These are phyloP conservation scores for Lentinula guzmanii DNA, from an alignment of 768 basidiomycete genomes.

Conservation along the genomic window DNA sequence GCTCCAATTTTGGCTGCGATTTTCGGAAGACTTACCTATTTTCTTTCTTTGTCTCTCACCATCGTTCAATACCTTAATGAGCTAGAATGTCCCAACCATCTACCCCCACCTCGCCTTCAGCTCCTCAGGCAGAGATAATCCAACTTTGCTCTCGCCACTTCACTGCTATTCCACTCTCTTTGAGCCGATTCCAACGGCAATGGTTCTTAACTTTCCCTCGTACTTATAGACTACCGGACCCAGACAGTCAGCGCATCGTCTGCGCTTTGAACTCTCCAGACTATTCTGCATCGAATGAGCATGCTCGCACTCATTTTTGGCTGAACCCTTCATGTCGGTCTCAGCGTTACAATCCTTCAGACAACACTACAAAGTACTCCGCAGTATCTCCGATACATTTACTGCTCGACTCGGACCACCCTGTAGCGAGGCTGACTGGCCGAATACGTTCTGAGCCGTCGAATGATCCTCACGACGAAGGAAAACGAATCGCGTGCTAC, in stretches of 20 bases:
- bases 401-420: neutral
- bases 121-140: conserved; percentile 5
- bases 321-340: conserved; percentile 2
- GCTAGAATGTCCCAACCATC: conserved; percentile 3
- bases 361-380: neutral
- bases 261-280: conserved; percentile 4
- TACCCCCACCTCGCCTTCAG: neutral
- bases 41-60: neutral
- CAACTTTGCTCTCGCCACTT: conserved; percentile 6
- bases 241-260: neutral
- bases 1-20: neutral
- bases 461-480: conserved; percentile 3
- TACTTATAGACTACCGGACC: conserved; percentile 1
- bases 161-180: neutral
- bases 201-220: conserved; percentile 6
- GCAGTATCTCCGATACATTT: conserved; percentile 1
- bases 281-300: neutral
- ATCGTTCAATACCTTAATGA: neutral
- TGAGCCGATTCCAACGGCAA: conserved; percentile 1
- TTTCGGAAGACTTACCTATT: neutral
- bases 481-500: conserved; percentile 2
- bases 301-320: conserved; percentile 4
- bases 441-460: conserved; percentile 1
- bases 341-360: neutral
- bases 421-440: conserved; percentile 2